phyloP scores from a whole-genome alignment of 192 early-diverging fungal genomes.

The Coemansia aciculifera region DNA sequence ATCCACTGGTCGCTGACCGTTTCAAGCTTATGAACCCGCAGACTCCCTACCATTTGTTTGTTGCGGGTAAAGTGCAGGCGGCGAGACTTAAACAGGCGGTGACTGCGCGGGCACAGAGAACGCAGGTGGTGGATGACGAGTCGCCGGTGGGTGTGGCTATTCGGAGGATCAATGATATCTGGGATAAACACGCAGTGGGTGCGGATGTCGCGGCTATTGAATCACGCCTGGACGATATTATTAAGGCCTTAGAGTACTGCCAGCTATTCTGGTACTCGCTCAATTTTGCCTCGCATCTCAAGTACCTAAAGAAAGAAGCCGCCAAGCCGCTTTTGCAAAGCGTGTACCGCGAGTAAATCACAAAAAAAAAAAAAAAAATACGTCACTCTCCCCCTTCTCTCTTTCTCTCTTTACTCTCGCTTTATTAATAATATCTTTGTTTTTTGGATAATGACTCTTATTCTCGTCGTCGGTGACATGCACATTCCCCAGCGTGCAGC shows the following conservation, averaged over 20 bases:
- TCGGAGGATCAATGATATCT: conserved; percentile 39
- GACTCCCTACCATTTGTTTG: conserved; percentile 52
- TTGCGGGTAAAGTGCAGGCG: conserved; percentile 53
- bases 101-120: not conserved
- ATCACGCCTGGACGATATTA: conserved; percentile 34
- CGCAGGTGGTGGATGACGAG: not conserved
- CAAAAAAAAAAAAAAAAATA: too few species aligned
- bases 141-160: conserved; percentile 16
- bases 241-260: conserved; percentile 41
- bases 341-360: conserved; percentile 31
- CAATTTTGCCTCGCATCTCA: conserved; percentile 47
- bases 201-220: conserved; percentile 24
- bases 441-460: conserved; percentile 55
- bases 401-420: not conserved
- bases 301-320: conserved; percentile 31
- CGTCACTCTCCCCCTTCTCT: too few species aligned
- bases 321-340: conserved; percentile 25
- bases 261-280: conserved; percentile 53
- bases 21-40: conserved; percentile 55
- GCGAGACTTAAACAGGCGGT: conserved; percentile 42
- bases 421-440: not conserved
- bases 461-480: conserved; percentile 90
- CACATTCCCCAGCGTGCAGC: conserved; percentile 91
- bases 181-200: conserved; percentile 19
- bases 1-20: conserved; percentile 32